phyloP scores from a whole-genome alignment of 106 monocot species.

The Hemerocallis citrina region DNA sequence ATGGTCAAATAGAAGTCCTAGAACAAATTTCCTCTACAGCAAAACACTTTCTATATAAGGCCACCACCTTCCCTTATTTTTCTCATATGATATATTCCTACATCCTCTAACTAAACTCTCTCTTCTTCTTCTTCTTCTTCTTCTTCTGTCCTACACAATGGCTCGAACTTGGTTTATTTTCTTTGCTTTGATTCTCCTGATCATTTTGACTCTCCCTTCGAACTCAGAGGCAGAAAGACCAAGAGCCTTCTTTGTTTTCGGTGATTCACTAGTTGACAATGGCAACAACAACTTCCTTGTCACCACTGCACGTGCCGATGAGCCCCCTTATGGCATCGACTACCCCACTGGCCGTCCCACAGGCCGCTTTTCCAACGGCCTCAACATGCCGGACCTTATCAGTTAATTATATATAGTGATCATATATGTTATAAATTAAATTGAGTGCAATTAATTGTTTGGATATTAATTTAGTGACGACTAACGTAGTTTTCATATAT shows the following conservation, averaged over 20 bases:
- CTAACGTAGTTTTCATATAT: background rate
- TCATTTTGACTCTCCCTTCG: too few species aligned
- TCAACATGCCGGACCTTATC: conserved; percentile 86
- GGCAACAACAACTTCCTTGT: conserved; percentile 81
- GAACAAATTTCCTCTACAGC: too few species aligned
- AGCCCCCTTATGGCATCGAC: conserved; percentile 72
- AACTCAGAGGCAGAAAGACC: conserved; percentile 30
- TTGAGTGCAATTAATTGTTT: background rate
- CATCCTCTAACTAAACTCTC: too few species aligned
- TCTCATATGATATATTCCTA: too few species aligned
- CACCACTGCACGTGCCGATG: conserved; percentile 70
- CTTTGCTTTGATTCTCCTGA: too few species aligned
- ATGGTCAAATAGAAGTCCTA: too few species aligned
- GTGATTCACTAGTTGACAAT: conserved; percentile 80
- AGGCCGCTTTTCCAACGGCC: conserved; percentile 80
- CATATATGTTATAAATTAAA: background rate
- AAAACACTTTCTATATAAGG: too few species aligned
- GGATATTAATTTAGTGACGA: background rate
- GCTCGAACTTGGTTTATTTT: too few species aligned
- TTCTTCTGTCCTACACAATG: too few species aligned
- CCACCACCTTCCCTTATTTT: too few species aligned
- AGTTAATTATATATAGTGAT: too few species aligned
- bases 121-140: too few species aligned
- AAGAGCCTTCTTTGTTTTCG: conserved; percentile 73
- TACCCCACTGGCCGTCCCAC: conserved; percentile 52